These are phyloP conservation scores for Penicillium flavigenum DNA, from an alignment of 495 filamentous ascomycete genomes.

Conservation along the genomic window DNA sequence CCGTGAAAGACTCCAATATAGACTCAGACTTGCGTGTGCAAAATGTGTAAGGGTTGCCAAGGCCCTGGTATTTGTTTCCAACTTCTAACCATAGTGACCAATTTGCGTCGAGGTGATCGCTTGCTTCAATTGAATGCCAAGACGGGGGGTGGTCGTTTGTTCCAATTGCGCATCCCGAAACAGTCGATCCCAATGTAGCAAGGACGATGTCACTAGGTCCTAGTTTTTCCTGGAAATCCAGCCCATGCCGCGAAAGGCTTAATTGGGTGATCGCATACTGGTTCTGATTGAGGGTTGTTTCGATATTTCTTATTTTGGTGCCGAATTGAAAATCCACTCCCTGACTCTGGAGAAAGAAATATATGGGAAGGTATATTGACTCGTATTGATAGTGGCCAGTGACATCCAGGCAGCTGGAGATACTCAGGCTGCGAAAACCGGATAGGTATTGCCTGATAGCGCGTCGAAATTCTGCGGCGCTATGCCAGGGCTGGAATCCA, in stretches of 20 bases:
- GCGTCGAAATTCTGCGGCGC: constrained; percentile 37
- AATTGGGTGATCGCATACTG: constrained; percentile 2
- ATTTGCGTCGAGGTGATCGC: constrained; percentile 33
- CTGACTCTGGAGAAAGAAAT: constrained; percentile 34
- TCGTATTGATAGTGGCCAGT: constrained; percentile 44
- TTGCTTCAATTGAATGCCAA: constrained; percentile 18
- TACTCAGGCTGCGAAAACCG: constrained; percentile 29
- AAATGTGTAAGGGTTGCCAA: constrained; percentile 41
- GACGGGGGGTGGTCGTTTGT: constrained; percentile 25
- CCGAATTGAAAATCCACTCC: constrained; percentile 34
- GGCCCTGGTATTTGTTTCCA: constrained; percentile 1
- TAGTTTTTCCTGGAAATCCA: constrained; percentile 18
- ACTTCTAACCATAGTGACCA: constrained; percentile 22
- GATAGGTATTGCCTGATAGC: constrained; percentile 27
- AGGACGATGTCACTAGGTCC: constrained; percentile 34
- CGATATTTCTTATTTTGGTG: constrained; percentile 28
- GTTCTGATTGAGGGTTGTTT: constrained; percentile 18
- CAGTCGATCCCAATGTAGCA: constrained; percentile 29
- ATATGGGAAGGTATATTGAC: constrained; percentile 39
- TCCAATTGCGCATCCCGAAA: constrained; percentile 29
- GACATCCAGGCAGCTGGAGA: constrained; percentile 26
- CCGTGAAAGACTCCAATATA: constrained; percentile 37
- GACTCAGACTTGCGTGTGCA: constrained; percentile 28
- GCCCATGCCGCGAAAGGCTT: constrained; percentile 8
- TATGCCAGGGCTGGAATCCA: constrained; percentile 41